Evolutionary conservation across 2,329 filamentous ascomycete species (phyloP).

Genomic region (Berkeleyomyces basicola): DNA sequence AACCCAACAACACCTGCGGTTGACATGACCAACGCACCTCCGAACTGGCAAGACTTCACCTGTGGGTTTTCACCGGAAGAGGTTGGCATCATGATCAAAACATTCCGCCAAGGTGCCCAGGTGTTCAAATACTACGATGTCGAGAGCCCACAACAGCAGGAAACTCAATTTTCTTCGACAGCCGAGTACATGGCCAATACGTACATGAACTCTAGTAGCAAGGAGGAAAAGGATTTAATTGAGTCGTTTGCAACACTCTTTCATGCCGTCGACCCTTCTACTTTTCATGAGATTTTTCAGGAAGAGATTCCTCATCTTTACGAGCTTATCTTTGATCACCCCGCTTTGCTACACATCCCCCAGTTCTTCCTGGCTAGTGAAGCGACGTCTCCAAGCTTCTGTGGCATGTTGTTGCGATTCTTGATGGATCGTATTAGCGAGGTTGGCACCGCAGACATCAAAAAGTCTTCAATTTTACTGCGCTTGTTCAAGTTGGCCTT

Average conservation of each 20-base stretch:
- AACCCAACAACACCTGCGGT: constrained; percentile 46
- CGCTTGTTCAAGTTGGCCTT: constrained; percentile 96
- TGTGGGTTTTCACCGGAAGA: constrained; percentile 96
- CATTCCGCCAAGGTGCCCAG: constrained; percentile 90
- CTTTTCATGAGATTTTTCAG: constrained; percentile 96
- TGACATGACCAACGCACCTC: constrained; percentile 60
- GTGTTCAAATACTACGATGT: constrained; percentile 96
- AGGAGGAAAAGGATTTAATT: constrained; percentile 92
- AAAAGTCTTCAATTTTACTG: constrained; percentile 81
- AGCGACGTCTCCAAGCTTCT: constrained; percentile 92
- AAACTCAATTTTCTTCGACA: constrained; percentile 34
- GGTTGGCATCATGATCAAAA: constrained; percentile 86
- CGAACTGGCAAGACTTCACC: constrained; percentile 89
- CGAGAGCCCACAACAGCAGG: constrained; percentile 42
- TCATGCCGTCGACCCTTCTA: constrained; percentile 93
- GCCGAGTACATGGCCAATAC: constrained; percentile 89
- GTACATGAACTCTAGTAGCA: constrained; percentile 82
- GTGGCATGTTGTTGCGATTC: constrained; percentile 93
- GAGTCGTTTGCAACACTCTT: constrained; percentile 98
- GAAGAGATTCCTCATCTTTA: constrained; percentile 94
- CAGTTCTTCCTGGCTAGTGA: constrained; percentile 99
- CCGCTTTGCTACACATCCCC: constrained; percentile 80
- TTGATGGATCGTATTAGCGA: constrained; percentile 94
- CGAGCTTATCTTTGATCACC: constrained; percentile 95
- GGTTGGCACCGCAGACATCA: constrained; percentile 79